These are phyloP conservation scores for Mrakia hoshinonis DNA, from an alignment of 768 basidiomycete genomes.

Conservation along the genomic window DNA sequence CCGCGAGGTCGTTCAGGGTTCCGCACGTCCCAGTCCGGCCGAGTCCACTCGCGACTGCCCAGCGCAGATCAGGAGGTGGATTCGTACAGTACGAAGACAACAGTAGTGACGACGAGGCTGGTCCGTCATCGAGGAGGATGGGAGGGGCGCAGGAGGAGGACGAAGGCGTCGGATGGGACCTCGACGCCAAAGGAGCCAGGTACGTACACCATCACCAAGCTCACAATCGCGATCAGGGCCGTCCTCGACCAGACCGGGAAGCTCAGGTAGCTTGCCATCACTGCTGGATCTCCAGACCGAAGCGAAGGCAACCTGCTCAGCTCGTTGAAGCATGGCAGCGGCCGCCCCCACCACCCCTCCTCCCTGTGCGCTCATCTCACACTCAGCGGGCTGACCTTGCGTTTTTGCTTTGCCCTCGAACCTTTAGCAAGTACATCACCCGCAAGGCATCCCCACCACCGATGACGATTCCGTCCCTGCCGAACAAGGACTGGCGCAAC, in stretches of 20 bases:
- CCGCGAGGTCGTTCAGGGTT: slow-evolving; percentile 8
- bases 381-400: neutral
- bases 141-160: slow-evolving; percentile 3
- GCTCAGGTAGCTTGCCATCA: too few species aligned
- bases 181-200: slow-evolving; percentile 19
- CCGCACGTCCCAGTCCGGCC: slow-evolving; percentile 24
- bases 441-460: slow-evolving; percentile 40
- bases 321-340: too few species aligned
- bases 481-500: slow-evolving; percentile 81
- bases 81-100: slow-evolving; percentile 22
- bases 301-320: too few species aligned
- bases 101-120: neutral
- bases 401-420: neutral
- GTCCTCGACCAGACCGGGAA: too few species aligned
- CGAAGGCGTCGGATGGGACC: slow-evolving; percentile 27
- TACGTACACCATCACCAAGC: neutral
- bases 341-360: neutral
- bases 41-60: slow-evolving; percentile 16
- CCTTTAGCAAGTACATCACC: neutral
- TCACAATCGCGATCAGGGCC: too few species aligned
- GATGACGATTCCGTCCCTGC: slow-evolving; percentile 72
- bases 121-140: neutral
- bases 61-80: neutral
- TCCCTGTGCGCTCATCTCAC: too few species aligned
- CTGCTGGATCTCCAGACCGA: too few species aligned